phyloP scores from a whole-genome alignment of 208 protist species.

The Leishmania major region DNA sequence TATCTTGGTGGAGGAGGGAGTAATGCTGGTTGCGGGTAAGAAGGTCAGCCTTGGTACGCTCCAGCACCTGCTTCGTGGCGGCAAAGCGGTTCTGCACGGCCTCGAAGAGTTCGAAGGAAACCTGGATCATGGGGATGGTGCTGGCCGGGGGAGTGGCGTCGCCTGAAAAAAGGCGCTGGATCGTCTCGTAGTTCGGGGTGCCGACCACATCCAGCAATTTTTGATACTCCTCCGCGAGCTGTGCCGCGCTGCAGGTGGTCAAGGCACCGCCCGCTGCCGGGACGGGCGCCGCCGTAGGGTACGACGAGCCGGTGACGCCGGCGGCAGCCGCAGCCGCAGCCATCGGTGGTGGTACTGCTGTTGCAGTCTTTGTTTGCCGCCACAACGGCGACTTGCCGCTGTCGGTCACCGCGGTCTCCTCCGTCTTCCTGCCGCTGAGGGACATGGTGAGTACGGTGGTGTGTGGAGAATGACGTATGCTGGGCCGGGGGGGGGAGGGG shows the following conservation, averaged over 20 bases:
- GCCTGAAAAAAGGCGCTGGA: constrained; percentile 57
- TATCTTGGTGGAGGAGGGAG: constrained; percentile 46
- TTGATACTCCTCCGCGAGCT: constrained; percentile 55
- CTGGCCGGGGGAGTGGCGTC: constrained; percentile 47
- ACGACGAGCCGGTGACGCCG: neutral
- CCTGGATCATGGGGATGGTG: constrained; percentile 69
- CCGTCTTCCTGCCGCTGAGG: neutral
- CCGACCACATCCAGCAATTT: constrained; percentile 70
- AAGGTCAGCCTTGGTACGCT: constrained; percentile 71
- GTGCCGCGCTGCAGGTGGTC: constrained; percentile 1
- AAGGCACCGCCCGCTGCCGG: neutral
- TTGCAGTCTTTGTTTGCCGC: neutral
- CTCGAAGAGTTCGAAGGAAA: constrained; percentile 89
- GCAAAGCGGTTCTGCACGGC: constrained; percentile 82
- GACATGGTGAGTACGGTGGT: neutral
- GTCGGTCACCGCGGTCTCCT: neutral
- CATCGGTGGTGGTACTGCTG: neutral
- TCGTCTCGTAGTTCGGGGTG: constrained; percentile 66
- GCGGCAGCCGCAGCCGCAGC: constrained; percentile 1
- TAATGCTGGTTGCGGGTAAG: constrained; percentile 75
- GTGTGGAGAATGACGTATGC: neutral
- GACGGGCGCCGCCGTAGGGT: neutral
- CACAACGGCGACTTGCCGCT: neutral
- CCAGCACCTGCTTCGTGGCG: constrained; percentile 68
- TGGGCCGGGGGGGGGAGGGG: too few species aligned